These are phyloP conservation scores for Mytilinidion resinicola DNA, from an alignment of 495 filamentous ascomycete genomes.

Conservation along the genomic window DNA sequence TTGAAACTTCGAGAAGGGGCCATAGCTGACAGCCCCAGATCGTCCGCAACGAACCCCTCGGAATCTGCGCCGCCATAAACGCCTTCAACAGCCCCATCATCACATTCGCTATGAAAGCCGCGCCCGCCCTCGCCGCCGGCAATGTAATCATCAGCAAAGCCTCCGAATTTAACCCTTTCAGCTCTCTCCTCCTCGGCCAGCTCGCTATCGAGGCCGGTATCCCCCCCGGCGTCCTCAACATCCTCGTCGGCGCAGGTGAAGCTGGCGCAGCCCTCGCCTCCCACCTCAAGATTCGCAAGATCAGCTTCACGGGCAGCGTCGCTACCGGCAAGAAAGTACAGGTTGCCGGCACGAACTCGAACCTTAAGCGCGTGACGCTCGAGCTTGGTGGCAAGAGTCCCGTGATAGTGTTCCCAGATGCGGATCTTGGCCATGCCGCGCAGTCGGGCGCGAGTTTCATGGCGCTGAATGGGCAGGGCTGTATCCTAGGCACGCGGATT, in stretches of 20 bases:
- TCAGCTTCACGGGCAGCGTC: conserved; percentile 1
- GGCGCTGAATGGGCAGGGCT: neutral
- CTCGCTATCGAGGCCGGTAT: neutral
- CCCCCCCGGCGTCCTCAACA: neutral
- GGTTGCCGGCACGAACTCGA: neutral
- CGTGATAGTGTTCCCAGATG: neutral
- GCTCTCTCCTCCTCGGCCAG: neutral
- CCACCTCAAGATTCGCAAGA: neutral
- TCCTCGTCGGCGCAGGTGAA: neutral
- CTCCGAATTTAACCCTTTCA: neutral
- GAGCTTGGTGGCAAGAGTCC: neutral
- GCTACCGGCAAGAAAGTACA: neutral
- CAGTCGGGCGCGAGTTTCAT: neutral
- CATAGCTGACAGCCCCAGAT: neutral
- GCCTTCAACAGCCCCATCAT: neutral
- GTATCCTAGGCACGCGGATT: neutral
- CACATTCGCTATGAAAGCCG: neutral
- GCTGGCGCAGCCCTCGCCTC: neutral
- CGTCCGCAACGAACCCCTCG: neutral
- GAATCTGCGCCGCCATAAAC: neutral
- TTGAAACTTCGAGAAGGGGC: neutral
- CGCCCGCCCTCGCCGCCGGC: neutral
- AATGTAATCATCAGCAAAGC: neutral
- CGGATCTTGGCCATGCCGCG: neutral
- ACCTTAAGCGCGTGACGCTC: neutral